Base-by-base conservation (phyloP, 169 alveolate genomes). In the Miamiensis avidus region DNA sequence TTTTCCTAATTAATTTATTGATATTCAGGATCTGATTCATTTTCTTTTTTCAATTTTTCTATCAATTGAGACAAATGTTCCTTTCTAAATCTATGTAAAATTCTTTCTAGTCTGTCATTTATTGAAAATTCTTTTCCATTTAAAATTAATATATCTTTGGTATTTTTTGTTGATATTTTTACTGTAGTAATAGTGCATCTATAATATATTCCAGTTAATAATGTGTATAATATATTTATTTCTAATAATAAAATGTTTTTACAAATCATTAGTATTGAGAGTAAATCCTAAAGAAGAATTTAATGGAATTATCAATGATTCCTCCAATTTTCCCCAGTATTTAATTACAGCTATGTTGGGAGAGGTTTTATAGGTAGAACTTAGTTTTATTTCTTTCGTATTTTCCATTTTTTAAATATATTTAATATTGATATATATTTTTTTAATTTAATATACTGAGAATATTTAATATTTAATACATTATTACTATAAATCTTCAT, bases 301-400 rank as follows among this genome's bases (percentile, higher is more conserved):
- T 34, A 92, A 76, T 28, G 98, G 98, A 28, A 94, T 94, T 34
- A 94, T 94, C 73, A 82, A 88, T 33, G 89, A 84, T 82, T 91
- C 96, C 83, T 94, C 89, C 28, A 86, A 89, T 83, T 96, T 96
- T 20, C 98, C 98, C 97, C 98, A 96, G 82, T 96, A 96, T 90
- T 96, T 96, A 6, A 96, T 92, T 31, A 96, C 85, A 25, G 97
- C 98, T 32, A 96, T 96, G 82, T 96, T 96, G 20, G 95, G 94
- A 25, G 98, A 95, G 11, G 96, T 93, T 84, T 81, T 81, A 33
- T 34, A 86, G 28, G 64, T 81, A 25, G 78, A 34, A 78, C 86
- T 27, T 0, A 78, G 16, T 78, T 78, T 78, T 78, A 78, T 29
- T 31, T 33, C 34, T 0, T 78, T 65, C 29, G 75, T 65, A 26